Percentiles rank a stretch among this genome's conserved stretches.
These are phyloP conservation scores for Phytopythium montanum DNA, from an alignment of 352 stramenopile genomes.

Conservation along the genomic window DNA sequence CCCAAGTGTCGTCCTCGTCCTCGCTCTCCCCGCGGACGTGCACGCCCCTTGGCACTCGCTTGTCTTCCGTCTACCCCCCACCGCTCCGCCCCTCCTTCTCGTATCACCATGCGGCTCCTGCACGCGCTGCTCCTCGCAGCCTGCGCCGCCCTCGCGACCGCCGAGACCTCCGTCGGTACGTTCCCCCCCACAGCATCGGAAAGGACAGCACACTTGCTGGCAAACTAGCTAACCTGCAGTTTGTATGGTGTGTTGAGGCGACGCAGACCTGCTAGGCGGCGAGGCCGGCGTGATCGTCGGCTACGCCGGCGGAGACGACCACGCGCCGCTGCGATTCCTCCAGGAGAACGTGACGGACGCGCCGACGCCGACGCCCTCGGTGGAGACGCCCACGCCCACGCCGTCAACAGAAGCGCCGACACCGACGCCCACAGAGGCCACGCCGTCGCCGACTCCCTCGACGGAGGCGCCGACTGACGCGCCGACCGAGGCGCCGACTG, in stretches of 20 bases:
- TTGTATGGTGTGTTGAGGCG: neutral
- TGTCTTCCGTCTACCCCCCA: slow-evolving; percentile 1
- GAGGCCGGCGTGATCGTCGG: slow-evolving; percentile 4
- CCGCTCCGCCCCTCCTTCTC: too few relatives aligned
- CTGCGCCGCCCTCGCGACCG: neutral
- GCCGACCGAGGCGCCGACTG: slow-evolving; percentile 14
- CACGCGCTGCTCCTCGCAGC: neutral
- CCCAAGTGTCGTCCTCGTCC: neutral
- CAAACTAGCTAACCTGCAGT: too few relatives aligned
- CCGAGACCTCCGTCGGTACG: neutral
- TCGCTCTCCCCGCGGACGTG: neutral
- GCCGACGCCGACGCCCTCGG: slow-evolving; percentile 13
- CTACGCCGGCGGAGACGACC: neutral
- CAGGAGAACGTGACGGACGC: slow-evolving; percentile 10
- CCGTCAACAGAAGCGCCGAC: slow-evolving; percentile 4
- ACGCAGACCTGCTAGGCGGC: neutral
- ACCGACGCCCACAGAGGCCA: slow-evolving; percentile 2
- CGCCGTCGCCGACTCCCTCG: slow-evolving; percentile 19
- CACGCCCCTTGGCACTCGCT: neutral
- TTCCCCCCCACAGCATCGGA: too few relatives aligned
- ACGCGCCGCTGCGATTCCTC: slow-evolving; percentile 4
- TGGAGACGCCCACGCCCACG: slow-evolving; percentile 9
- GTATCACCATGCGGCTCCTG: slow-evolving; percentile 1
- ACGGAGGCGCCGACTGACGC: slow-evolving; percentile 19
- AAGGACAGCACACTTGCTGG: too few relatives aligned